phyloP scores from a whole-genome alignment of 2,329 filamentous ascomycete genomes.

The Xylariaceae sp. region DNA sequence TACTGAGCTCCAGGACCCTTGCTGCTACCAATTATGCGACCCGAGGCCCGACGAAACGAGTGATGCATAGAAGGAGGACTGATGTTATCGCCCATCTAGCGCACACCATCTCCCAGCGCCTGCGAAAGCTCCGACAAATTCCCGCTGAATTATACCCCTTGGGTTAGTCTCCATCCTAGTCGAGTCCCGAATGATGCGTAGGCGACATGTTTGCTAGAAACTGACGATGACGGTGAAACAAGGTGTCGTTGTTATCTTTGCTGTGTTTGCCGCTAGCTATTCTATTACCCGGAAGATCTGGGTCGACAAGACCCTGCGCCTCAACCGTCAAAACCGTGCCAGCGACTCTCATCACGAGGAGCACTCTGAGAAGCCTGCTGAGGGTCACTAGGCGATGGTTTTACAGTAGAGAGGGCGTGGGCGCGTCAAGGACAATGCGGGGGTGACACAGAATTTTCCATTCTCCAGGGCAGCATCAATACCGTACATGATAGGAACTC shows the following conservation, averaged over 20 bases:
- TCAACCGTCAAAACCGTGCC: constrained; percentile 62
- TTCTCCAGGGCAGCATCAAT: constrained; percentile 21
- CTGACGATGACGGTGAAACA: constrained; percentile 6
- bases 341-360: constrained; percentile 12
- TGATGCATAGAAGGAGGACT: constrained; percentile 1
- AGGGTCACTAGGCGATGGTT: constrained; percentile 32
- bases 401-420: constrained; percentile 16
- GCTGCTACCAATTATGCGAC: constrained; percentile 5
- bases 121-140: constrained; percentile 83
- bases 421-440: constrained; percentile 13
- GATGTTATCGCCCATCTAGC: constrained; percentile 48
- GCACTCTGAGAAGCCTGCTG: constrained; percentile 23
- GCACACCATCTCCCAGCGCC: constrained; percentile 93
- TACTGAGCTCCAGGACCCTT: constrained; percentile 17
- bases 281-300: constrained; percentile 76
- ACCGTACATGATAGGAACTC: constrained; percentile 30
- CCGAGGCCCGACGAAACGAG: constrained; percentile 2
- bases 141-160: constrained; percentile 92
- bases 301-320: constrained; percentile 87
- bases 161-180: constrained; percentile 53
- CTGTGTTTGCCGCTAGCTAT: constrained; percentile 75
- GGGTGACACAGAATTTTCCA: constrained; percentile 17
- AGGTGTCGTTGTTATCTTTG: constrained; percentile 86
- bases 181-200: background rate
- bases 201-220: background rate